Base-by-base conservation (phyloP, 176 grass and related monocot genomes). In the Avena eriantha region DNA sequence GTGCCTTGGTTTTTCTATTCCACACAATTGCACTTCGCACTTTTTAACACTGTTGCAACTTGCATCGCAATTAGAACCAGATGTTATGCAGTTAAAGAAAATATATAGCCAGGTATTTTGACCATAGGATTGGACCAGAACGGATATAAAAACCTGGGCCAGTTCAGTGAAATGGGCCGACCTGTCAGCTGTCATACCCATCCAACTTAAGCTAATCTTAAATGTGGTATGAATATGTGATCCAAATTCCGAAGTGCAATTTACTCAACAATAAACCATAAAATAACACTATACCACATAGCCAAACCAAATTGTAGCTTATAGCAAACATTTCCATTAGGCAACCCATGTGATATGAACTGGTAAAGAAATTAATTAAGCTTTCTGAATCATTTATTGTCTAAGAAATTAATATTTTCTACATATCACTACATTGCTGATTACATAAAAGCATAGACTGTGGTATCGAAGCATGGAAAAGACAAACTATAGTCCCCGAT, bases 251-350 rank as follows among this genome's bases (percentile, higher is more conserved):
- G 8, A 29, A 49, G 45, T 75, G 13, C 72, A 75, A 75, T 75
- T 75, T 75, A 75, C 5, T 73, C 43, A 75, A 67, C 24, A 81
- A 82, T 7, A 75, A 68, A 47, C 58, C 29, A 76, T 75, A 22
- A 3, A 3, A 82, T 56, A 53, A 75, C 18, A 56, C 54, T 56
- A 56, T 21, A 56, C 17, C 11, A 80, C 68, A 49, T 55, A 85
- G 63, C 33, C 56, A 78, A 69, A 58, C 31, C 21, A 60, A 77
- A 8, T 72, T 64, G 71, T 71, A 86, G 13, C 54, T 56, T 78
- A 83, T n/a, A 19, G 10, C 51, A 10, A 33, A 63, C 53, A 60
- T 80, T 67, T 84, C 45, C 66, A 54, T 56, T 75, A 66, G 21
- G 46, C 18, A 84, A 46, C 6, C 69, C 34, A 65, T 34, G 68